Percentiles rank a stretch among this genome's conserved stretches.
These are phyloP conservation scores for Saccharomycopsis fermentans DNA, from an alignment of 805 yeast species.

Conservation along the genomic window DNA sequence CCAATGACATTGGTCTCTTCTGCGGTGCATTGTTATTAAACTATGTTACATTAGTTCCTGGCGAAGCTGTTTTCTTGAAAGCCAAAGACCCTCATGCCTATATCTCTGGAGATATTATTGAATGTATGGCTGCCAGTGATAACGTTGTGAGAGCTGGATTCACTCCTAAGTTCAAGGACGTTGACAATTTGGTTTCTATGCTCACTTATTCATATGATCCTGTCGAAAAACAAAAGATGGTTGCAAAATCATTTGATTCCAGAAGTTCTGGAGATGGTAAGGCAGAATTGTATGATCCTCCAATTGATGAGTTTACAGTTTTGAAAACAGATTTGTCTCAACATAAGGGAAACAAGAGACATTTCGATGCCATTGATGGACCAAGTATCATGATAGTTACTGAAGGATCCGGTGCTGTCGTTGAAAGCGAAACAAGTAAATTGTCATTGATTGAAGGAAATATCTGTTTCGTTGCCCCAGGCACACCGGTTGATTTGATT, in stretches of 20 bases:
- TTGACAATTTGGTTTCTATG: conserved; percentile 77
- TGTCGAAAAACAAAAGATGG: conserved; percentile 90
- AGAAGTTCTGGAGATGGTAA: conserved; percentile 60
- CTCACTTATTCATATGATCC: conserved; percentile 83
- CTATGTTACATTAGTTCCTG: conserved; percentile 71
- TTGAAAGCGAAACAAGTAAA: conserved; percentile 19
- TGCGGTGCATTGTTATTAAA: conserved; percentile 91
- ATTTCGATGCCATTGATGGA: conserved; percentile 57
- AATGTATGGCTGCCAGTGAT: conserved; percentile 99
- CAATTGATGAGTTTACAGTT: conserved; percentile 94
- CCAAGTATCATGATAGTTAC: conserved; percentile 84
- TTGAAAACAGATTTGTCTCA: conserved; percentile 61
- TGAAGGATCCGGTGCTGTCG: conserved; percentile 56
- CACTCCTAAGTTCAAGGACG: conserved; percentile 99
- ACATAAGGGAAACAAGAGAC: conserved; percentile 38
- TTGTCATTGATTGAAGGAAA: conserved; percentile 46
- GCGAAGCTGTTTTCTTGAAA: conserved; percentile 93
- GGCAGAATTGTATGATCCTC: conserved; percentile 77
- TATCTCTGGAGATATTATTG: conserved; percentile 93
- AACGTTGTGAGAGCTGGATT: conserved; percentile 98
- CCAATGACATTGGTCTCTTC: conserved; percentile 87
- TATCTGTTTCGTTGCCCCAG: conserved; percentile 80
- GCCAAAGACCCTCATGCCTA: conserved; percentile 99
- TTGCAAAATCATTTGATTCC: conserved; percentile 32
- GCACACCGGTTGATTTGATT: conserved; percentile 49